Evolutionary conservation across 1,139 yeast species (phyloP).

Genomic region (Pichia sp.): DNA sequence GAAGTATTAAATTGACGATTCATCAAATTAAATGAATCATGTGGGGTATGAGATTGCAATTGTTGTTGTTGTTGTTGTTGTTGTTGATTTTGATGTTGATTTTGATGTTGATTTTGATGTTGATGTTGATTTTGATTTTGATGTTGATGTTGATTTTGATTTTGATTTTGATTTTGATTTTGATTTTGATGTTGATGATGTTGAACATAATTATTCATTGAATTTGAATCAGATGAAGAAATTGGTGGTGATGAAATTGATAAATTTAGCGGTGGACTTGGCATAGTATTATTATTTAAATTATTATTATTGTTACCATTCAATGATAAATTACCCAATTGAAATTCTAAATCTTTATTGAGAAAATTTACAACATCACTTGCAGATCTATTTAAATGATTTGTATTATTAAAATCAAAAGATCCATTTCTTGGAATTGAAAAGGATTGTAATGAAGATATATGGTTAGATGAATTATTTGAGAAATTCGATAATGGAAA

Average conservation of each 20-base stretch:
- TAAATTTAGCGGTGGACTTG: constrained; percentile 12
- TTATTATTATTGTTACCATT: too few relatives aligned
- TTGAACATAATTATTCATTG: background rate
- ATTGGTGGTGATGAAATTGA: constrained; percentile 13
- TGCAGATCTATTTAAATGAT: constrained; percentile 9
- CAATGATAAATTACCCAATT: constrained; percentile 17
- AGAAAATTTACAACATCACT: constrained; percentile 15
- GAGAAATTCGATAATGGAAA: constrained; percentile 8
- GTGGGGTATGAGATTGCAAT: too few relatives aligned
- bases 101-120: too few relatives aligned
- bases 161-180: background rate
- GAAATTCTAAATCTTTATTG: constrained; percentile 20
- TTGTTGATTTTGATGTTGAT: too few relatives aligned
- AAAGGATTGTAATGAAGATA: background rate
- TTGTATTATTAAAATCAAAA: constrained; percentile 9
- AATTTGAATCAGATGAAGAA: constrained; percentile 8
- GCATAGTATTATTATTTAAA: background rate
- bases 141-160: constrained; percentile 1
- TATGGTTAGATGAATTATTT: background rate
- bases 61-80: too few relatives aligned
- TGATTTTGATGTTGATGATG: background rate
- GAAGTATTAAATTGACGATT: constrained; percentile 12
- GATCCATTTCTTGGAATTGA: constrained; percentile 1
- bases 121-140: constrained; percentile 2
- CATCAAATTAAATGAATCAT: constrained; percentile 6